Percentiles rank a stretch among this genome's conserved stretches.
Conservation (phyloP, 2,329 filamentous ascomycete genomes). For the Xylaria sp. region DNA sequence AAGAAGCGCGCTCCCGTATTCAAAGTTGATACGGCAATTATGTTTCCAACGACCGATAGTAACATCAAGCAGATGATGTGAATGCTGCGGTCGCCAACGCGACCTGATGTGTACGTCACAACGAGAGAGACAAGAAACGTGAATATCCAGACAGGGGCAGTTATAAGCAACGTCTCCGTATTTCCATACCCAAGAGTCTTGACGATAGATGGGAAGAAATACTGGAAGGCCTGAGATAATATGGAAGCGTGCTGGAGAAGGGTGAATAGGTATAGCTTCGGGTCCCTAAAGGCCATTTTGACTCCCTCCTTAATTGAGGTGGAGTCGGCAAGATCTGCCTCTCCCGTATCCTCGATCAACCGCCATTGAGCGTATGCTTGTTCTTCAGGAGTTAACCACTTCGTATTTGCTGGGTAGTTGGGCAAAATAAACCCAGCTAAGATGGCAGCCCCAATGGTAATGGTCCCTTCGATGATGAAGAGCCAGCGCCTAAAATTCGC, state of each 20-base stretch:
- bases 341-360: conserved; percentile 60
- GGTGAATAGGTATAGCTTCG: conserved; percentile 64
- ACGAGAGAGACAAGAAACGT: conserved; percentile 65
- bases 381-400: conserved; percentile 63
- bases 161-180: conserved; percentile 67
- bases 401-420: conserved; percentile 64
- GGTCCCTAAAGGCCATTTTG: conserved; percentile 60
- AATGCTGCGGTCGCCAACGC: conserved; percentile 64
- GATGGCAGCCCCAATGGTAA: conserved; percentile 54
- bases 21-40: conserved; percentile 64
- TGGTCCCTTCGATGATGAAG: conserved; percentile 56
- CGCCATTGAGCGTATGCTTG: conserved; percentile 65
- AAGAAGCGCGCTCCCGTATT: conserved; percentile 66
- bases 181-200: conserved; percentile 68
- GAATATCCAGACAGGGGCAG: conserved; percentile 65
- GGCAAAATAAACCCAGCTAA: conserved; percentile 56
- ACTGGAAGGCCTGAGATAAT: conserved; percentile 68
- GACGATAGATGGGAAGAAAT: conserved; percentile 74
- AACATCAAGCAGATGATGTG: conserved; percentile 66
- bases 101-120: conserved; percentile 66
- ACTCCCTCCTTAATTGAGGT: conserved; percentile 58
- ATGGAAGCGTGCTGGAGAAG: conserved; percentile 65
- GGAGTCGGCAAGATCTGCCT: conserved; percentile 55
- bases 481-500: conserved; percentile 48
- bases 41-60: conserved; percentile 64